These are phyloP conservation scores for Hypoxylon lenormandii DNA, from an alignment of 495 filamentous ascomycete genomes.

Conservation along the genomic window DNA sequence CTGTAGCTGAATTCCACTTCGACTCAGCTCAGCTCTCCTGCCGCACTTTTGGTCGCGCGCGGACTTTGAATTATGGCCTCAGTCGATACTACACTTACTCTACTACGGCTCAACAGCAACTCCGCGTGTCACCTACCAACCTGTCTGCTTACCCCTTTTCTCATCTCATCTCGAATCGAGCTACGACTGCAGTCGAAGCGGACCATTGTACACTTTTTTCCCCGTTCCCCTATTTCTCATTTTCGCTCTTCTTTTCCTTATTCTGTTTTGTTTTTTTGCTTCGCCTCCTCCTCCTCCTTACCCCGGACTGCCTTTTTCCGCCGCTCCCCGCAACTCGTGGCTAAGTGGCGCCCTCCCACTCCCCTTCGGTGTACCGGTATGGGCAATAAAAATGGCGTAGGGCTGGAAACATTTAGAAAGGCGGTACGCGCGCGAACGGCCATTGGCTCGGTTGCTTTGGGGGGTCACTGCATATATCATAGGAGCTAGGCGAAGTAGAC, in stretches of 20 bases:
- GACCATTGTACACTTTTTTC: not conserved
- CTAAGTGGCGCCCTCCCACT: not conserved
- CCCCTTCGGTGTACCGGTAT: constrained; percentile 17
- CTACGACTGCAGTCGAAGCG: not conserved
- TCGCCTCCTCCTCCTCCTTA: constrained; percentile 25
- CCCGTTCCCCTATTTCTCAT: not conserved
- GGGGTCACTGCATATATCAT: constrained; percentile 31
- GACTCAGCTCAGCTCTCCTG: constrained; percentile 7
- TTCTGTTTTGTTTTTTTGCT: constrained; percentile 6
- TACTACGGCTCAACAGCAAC: constrained; percentile 4
- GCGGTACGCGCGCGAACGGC: constrained; percentile 6
- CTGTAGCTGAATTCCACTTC: constrained; percentile 22
- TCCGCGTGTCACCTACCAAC: not conserved
- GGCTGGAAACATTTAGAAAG: constrained; percentile 37
- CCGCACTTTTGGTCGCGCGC: constrained; percentile 2
- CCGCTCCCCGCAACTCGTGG: constrained; percentile 1
- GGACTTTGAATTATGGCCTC: constrained; percentile 2
- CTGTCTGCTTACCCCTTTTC: not conserved
- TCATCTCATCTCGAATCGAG: not conserved
- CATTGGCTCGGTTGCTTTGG: constrained; percentile 10
- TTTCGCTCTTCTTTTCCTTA: no score
- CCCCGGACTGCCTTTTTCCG: constrained; percentile 24
- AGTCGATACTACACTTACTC: not conserved
- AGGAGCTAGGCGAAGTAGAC: constrained; percentile 14
- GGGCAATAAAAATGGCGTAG: constrained; percentile 30